Evolutionary conservation across 176 grass and related monocot species (phyloP).

Genomic region (Oryza glaberrima): DNA sequence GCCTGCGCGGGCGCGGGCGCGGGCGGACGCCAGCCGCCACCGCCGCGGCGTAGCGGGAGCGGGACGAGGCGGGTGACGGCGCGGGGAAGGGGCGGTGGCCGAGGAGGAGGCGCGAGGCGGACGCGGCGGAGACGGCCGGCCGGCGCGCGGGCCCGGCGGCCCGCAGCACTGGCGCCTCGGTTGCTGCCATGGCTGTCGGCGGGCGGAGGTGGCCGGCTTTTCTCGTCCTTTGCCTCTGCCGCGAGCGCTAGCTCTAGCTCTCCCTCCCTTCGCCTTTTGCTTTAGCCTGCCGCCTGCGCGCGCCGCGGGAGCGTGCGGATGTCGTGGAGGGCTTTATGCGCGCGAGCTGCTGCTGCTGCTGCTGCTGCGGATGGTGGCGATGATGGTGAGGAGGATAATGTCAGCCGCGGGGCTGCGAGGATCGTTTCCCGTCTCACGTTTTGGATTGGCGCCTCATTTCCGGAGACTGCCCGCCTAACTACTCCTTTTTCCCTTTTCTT

Average conservation of each 20-base stretch:
- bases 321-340: constrained; percentile 26
- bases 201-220: neutral
- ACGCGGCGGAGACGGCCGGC: constrained; percentile 39
- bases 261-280: neutral
- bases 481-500: neutral
- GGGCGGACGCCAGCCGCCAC: constrained; percentile 32
- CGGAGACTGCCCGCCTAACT: neutral
- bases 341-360: neutral
- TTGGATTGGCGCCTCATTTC: constrained; percentile 38
- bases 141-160: constrained; percentile 40
- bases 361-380: neutral
- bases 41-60: constrained; percentile 39
- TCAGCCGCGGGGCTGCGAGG: constrained; percentile 31
- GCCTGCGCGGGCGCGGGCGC: constrained; percentile 49
- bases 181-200: constrained; percentile 54
- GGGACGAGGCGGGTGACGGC: constrained; percentile 10
- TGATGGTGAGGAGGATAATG: constrained; percentile 41
- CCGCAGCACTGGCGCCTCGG: constrained; percentile 52
- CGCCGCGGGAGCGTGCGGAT: constrained; percentile 27
- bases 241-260: neutral
- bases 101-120: constrained; percentile 61
- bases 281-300: constrained; percentile 32
- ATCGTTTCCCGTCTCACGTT: constrained; percentile 58
- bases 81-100: constrained; percentile 58
- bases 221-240: neutral